Evolutionary conservation across 1,284 basidiomycete genomes (phyloP).

Genomic region (Moniliophthora roreri): DNA sequence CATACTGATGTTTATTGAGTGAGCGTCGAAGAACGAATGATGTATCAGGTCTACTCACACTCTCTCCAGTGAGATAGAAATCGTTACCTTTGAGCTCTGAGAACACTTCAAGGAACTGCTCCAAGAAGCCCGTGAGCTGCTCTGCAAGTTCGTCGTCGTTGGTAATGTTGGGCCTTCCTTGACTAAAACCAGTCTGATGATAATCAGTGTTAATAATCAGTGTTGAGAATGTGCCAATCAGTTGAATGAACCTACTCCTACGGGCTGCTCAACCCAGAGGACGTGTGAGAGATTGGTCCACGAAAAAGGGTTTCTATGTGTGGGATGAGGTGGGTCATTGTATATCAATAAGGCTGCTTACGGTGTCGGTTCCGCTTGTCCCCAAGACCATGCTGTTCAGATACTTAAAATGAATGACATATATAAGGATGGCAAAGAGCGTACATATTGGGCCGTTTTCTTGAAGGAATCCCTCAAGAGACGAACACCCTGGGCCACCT

Average conservation of each 20-base stretch:
- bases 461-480: conserved; percentile 72
- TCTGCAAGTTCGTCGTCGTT: conserved; percentile 64
- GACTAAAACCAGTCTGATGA: conserved; percentile 66
- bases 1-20: conserved; percentile 45
- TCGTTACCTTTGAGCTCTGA: conserved; percentile 53
- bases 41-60: conserved; percentile 39
- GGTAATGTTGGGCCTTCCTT: conserved; percentile 62
- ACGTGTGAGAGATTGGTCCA: conserved; percentile 77
- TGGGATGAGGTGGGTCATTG: not conserved
- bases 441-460: conserved; percentile 63
- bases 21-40: conserved; percentile 11
- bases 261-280: conserved; percentile 78
- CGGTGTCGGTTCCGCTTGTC: conserved; percentile 50
- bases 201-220: too few species aligned
- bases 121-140: conserved; percentile 50
- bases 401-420: conserved; percentile 17
- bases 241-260: conserved; percentile 39
- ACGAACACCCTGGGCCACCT: conserved; percentile 64
- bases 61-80: conserved; percentile 52
- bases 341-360: conserved; percentile 18
- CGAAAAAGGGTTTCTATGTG: conserved; percentile 45
- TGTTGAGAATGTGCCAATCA: conserved; percentile 2
- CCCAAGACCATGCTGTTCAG: conserved; percentile 53
- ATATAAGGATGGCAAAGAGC: conserved; percentile 5
- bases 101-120: conserved; percentile 57